Percentiles rank a stretch among this genome's conserved stretches.
Conservation (phyloP, 257 asterid species). For the Eustoma russellianum region DNA sequence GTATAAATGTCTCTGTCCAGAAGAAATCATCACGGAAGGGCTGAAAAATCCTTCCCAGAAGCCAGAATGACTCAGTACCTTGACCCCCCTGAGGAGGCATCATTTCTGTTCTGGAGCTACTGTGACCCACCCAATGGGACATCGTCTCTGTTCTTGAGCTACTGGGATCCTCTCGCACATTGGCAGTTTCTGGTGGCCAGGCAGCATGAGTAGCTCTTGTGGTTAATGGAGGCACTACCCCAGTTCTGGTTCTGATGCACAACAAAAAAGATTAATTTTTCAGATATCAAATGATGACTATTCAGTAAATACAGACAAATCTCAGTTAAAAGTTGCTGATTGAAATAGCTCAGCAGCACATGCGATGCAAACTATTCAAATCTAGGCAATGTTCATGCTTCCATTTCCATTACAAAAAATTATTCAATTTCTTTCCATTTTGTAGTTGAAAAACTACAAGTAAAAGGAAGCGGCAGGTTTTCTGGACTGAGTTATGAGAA, state of each 20-base stretch:
- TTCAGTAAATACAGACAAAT: too few relatives aligned
- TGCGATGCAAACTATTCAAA: too few relatives aligned
- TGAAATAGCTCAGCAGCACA: too few relatives aligned
- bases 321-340: too few relatives aligned
- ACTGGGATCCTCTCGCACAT: conserved; percentile 27
- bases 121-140: conserved; percentile 34
- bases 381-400: too few relatives aligned
- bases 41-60: background rate
- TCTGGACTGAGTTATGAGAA: too few relatives aligned
- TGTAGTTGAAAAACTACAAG: too few relatives aligned
- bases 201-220: conserved; percentile 78
- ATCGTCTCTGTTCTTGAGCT: conserved; percentile 16
- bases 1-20: too few relatives aligned
- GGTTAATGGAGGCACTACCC: conserved; percentile 50
- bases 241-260: conserved; percentile 46
- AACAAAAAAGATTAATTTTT: conserved; percentile 8
- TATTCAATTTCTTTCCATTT: too few relatives aligned
- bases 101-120: conserved; percentile 18
- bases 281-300: background rate
- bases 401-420: too few relatives aligned
- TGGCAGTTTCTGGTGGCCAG: conserved; percentile 49
- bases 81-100: conserved; percentile 26
- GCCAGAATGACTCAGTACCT: conserved; percentile 27
- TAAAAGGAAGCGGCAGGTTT: too few relatives aligned
- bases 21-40: too few relatives aligned